Evolutionary conservation across 2,329 filamentous ascomycete genomes (phyloP).

Genomic region (Fulvia fulva): DNA sequence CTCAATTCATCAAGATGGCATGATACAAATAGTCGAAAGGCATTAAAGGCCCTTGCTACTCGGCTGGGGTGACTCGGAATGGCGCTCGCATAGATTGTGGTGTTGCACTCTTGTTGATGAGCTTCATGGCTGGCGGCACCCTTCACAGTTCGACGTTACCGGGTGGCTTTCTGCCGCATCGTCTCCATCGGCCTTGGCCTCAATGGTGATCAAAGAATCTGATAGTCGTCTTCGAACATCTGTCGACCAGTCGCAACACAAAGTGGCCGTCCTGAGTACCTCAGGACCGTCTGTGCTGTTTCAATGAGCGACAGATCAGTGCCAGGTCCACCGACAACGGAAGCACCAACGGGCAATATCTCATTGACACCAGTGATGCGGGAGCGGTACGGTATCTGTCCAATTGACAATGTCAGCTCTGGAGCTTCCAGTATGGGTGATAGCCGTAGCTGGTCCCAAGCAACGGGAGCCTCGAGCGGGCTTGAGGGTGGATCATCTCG

Average conservation of each 20-base stretch:
- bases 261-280: neutral
- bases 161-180: no score
- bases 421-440: conserved; percentile 6
- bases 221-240: neutral
- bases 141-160: no score
- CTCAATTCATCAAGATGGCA: no score
- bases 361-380: neutral
- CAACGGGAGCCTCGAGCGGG: neutral
- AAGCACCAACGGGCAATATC: neutral
- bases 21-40: no score
- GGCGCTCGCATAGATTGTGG: no score
- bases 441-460: conserved; percentile 5
- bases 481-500: neutral
- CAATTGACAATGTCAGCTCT: conserved; percentile 8
- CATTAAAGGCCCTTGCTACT: no score
- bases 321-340: neutral
- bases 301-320: neutral
- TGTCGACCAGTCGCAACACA: neutral
- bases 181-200: neutral
- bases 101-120: no score
- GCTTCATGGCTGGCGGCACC: no score
- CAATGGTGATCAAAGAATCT: neutral
- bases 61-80: no score
- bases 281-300: neutral
- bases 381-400: conserved; percentile 6